These are phyloP conservation scores for Saturnispora quitensis DNA, from an alignment of 805 yeast genomes.

Conservation along the genomic window DNA sequence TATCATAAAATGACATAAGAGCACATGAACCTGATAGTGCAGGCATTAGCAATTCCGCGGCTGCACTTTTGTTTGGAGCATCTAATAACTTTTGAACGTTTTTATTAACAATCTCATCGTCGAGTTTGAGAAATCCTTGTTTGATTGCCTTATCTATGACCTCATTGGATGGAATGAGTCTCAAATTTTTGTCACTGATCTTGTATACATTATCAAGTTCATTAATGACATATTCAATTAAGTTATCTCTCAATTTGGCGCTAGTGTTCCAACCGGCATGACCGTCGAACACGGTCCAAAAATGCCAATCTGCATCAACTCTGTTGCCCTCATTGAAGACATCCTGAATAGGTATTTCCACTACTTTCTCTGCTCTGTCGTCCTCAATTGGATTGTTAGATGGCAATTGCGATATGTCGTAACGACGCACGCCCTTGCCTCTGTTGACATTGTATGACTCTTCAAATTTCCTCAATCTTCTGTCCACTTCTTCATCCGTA, in stretches of 20 bases:
- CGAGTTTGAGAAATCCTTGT: constrained; percentile 72
- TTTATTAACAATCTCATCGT: constrained; percentile 75
- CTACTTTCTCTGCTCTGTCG: constrained; percentile 75
- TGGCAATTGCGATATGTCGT: constrained; percentile 83
- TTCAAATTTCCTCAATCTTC: constrained; percentile 59
- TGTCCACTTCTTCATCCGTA: constrained; percentile 63
- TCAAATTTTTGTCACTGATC: constrained; percentile 41
- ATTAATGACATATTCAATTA: constrained; percentile 66
- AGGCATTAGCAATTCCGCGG: constrained; percentile 74
- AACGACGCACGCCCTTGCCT: constrained; percentile 79
- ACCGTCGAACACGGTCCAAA: constrained; percentile 94
- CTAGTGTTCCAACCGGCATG: constrained; percentile 96
- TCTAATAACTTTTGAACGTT: constrained; percentile 62
- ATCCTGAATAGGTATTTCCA: constrained; percentile 66
- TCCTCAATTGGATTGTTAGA: constrained; percentile 94
- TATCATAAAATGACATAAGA: constrained; percentile 75
- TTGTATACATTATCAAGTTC: constrained; percentile 63
- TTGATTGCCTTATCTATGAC: constrained; percentile 72
- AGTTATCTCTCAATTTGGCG: constrained; percentile 69
- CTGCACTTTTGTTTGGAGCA: constrained; percentile 55
- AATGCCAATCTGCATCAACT: constrained; percentile 69
- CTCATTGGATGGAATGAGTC: constrained; percentile 59
- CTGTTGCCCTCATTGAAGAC: constrained; percentile 37
- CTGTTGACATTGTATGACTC: constrained; percentile 74
- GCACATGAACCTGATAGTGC: constrained; percentile 96